Evolutionary conservation across 2,329 filamentous ascomycete species (phyloP), one percentile per base, ranked within the genome.

Genomic region (Seiridium unicorne): DNA sequence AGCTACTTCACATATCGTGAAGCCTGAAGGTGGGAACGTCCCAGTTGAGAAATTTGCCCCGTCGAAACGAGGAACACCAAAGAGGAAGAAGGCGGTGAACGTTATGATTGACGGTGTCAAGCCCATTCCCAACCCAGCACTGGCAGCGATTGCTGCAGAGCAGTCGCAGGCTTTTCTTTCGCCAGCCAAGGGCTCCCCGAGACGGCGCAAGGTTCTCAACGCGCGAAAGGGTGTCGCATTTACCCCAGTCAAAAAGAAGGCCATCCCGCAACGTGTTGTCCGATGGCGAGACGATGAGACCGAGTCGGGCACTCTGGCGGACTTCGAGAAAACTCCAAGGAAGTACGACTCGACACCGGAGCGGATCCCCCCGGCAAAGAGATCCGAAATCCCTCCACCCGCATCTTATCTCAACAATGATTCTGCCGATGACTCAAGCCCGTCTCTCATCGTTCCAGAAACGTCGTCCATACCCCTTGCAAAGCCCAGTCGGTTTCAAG

Each of bases 251-350:
- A 96, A 91, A 76, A 88, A 91, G 76, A 89, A 89, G 74, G 82
- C 85, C 8, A 26, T 26, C 18, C 18, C 18, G 18, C 18, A 26
- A 26, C 86, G 93, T 62, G 89, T 84, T 51, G 94, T 99, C 5
- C 86, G 94, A 64, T 99, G 95, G 95, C 88, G 92, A 61, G 93
- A 96, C 69, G 95, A 98, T 68, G 92, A 86, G 69, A 79, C 89
- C 2, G 90, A 96, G 70, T 87, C 94, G 56, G 93, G 93, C 32
- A 88, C 89, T 1, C 79, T 98, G 59, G 93, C 91, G 9, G 95
- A 98, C 72, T 97, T 94, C 71, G 91, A 94, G 70, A 92, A 92
- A 76, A 97, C 94, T 3, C 94, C 95, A 1, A 85, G 93, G 73
- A 90, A 89, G 70, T 74, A 83, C 7, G 79, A 84, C 13, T 80